Percentiles rank a stretch among this genome's conserved stretches.
These are phyloP conservation scores for Neopestalotiopsis rosae DNA, from an alignment of 2,329 filamentous ascomycete genomes.

Conservation along the genomic window DNA sequence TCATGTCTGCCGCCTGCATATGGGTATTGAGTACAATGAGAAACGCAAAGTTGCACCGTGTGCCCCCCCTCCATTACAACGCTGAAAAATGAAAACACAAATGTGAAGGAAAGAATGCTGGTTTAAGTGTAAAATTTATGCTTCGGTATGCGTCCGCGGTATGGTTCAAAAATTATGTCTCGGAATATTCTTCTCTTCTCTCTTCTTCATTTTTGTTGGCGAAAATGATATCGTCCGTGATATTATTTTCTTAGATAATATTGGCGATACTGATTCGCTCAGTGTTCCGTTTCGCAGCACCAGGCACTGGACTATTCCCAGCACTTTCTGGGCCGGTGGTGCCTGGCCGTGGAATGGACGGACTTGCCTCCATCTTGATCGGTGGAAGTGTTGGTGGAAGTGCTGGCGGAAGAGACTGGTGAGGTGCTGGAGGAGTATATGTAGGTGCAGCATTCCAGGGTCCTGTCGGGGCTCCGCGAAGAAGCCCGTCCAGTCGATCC, in stretches of 20 bases:
- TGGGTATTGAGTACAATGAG: neutral
- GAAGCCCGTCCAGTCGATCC: conserved; percentile 71
- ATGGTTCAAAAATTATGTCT: neutral
- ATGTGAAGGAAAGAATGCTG: conserved; percentile 5
- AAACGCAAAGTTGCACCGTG: conserved; percentile 6
- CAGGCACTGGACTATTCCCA: conserved; percentile 39
- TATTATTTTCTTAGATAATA: conserved; percentile 41
- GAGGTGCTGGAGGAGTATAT: conserved; percentile 26
- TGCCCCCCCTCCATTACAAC: neutral
- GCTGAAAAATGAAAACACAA: neutral
- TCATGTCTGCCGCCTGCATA: neutral
- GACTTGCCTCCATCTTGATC: conserved; percentile 37
- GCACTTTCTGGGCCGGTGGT: conserved; percentile 29
- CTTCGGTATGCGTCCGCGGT: neutral
- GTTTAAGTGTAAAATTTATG: neutral
- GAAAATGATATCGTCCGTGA: neutral
- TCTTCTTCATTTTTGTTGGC: neutral
- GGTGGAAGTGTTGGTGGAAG: conserved; percentile 35
- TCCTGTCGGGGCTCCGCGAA: conserved; percentile 48
- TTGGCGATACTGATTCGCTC: conserved; percentile 52
- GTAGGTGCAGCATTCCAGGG: conserved; percentile 31
- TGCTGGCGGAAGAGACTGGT: conserved; percentile 32
- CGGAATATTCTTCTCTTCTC: neutral
- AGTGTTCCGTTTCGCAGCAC: conserved; percentile 43
- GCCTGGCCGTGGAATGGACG: conserved; percentile 28